phyloP scores from a whole-genome alignment of 2,329 filamentous ascomycete species.

The Eutypella sp. region DNA sequence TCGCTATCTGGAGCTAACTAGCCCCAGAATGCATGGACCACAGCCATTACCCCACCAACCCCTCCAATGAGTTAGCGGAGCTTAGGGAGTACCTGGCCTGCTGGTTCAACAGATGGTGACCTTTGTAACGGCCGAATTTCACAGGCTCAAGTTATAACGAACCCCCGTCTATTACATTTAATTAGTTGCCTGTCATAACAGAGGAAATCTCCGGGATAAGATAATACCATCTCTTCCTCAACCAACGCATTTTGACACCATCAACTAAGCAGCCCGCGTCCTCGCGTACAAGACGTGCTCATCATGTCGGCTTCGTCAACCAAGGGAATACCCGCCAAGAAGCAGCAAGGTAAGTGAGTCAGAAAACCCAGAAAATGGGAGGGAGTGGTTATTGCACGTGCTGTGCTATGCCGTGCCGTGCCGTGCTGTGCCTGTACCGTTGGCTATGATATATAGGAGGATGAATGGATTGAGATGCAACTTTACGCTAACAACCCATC shows the following conservation, averaged over 20 bases:
- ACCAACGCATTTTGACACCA: background rate
- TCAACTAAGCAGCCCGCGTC: background rate
- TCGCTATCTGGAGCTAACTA: too few species aligned
- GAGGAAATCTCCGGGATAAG: too few species aligned
- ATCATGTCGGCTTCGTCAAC: slow-evolving; percentile 43
- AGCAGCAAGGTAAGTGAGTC: slow-evolving; percentile 61
- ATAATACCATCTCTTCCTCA: background rate
- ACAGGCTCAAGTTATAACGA: background rate
- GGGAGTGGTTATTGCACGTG: too few species aligned
- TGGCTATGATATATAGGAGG: too few species aligned
- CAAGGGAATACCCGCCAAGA: slow-evolving; percentile 55
- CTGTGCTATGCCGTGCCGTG: too few species aligned
- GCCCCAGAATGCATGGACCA: background rate
- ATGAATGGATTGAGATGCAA: background rate
- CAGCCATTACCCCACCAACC: background rate
- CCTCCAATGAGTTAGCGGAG: too few species aligned
- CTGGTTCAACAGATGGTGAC: too few species aligned
- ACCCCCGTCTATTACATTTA: too few species aligned
- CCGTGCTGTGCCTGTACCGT: too few species aligned
- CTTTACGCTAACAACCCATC: slow-evolving; percentile 13
- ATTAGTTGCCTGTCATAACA: background rate
- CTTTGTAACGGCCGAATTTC: background rate
- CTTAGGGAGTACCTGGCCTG: too few species aligned
- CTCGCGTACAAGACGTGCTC: background rate
- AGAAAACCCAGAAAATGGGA: background rate